phyloP scores from a whole-genome alignment of 768 basidiomycete species.

The Lactarius quietus region DNA sequence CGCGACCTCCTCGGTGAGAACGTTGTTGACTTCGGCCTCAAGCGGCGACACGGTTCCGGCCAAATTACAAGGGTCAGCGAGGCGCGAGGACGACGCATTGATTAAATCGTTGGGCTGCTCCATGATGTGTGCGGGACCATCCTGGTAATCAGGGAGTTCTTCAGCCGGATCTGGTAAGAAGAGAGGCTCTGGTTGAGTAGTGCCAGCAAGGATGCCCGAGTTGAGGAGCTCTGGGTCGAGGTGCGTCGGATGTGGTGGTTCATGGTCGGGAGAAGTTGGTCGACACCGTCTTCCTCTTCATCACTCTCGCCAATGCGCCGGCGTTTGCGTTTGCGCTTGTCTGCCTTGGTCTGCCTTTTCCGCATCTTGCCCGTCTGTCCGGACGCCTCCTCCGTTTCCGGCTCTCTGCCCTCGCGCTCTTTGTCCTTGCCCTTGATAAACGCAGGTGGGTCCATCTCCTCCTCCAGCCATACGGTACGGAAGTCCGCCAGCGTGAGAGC shows the following conservation, averaged over 20 bases:
- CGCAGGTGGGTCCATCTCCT: conserved; percentile 89
- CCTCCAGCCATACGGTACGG: conserved; percentile 84
- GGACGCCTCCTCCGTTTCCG: conserved; percentile 33
- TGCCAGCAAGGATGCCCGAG: conserved; percentile 64
- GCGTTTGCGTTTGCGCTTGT: conserved; percentile 37
- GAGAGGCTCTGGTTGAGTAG: conserved; percentile 36
- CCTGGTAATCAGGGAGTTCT: neutral
- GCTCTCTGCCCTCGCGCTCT: conserved; percentile 54
- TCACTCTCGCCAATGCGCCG: conserved; percentile 39
- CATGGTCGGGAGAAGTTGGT: conserved; percentile 26
- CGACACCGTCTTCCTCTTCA: conserved; percentile 36
- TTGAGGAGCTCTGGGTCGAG: conserved; percentile 61
- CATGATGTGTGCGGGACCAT: conserved; percentile 11
- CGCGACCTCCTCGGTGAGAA: conserved; percentile 66
- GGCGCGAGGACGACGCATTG: conserved; percentile 4
- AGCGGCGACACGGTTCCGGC: conserved; percentile 34
- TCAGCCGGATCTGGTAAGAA: conserved; percentile 38
- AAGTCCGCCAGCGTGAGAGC: conserved; percentile 86
- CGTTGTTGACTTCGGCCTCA: conserved; percentile 60
- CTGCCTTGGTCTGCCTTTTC: conserved; percentile 34
- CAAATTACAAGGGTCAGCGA: conserved; percentile 18
- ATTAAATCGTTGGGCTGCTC: conserved; percentile 8
- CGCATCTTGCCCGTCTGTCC: conserved; percentile 30
- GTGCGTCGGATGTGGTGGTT: conserved; percentile 27
- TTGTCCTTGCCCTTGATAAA: conserved; percentile 73